Conservation (phyloP, 2,329 filamentous ascomycete species). For the Penicillium sp. region DNA sequence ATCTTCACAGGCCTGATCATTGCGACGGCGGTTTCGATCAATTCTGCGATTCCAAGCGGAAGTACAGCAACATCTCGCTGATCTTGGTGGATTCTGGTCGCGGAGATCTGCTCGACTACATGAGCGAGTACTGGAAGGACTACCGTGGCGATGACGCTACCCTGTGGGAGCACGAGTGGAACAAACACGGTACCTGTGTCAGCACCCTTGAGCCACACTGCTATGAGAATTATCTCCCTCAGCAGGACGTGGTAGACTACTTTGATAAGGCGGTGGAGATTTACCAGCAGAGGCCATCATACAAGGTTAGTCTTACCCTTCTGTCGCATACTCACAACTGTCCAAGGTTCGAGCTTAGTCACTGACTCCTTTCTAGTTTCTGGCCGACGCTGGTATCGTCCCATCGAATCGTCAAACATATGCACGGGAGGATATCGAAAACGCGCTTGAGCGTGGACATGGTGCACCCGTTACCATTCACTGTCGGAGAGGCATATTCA, state of each 20-base stretch:
- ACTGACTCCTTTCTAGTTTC: conserved; percentile 41
- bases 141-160: conserved; percentile 62
- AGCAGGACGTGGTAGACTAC: conserved; percentile 68
- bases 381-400: conserved; percentile 61
- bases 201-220: conserved; percentile 67
- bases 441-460: conserved; percentile 55
- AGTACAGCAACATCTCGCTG: conserved; percentile 64
- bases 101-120: conserved; percentile 61
- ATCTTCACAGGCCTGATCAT: conserved; percentile 56
- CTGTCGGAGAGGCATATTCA: conserved; percentile 52
- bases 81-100: conserved; percentile 60
- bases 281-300: conserved; percentile 67
- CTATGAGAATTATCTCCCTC: conserved; percentile 61
- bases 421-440: conserved; percentile 58
- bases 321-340: not conserved
- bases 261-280: conserved; percentile 66
- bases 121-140: conserved; percentile 72
- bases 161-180: conserved; percentile 75
- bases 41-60: conserved; percentile 63
- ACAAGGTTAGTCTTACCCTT: conserved; percentile 46
- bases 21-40: conserved; percentile 70
- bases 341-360: not conserved
- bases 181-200: conserved; percentile 75
- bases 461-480: conserved; percentile 60
- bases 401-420: conserved; percentile 59